phyloP scores from a whole-genome alignment of 2,329 filamentous ascomycete species.

The Akanthomyces lecanii region DNA sequence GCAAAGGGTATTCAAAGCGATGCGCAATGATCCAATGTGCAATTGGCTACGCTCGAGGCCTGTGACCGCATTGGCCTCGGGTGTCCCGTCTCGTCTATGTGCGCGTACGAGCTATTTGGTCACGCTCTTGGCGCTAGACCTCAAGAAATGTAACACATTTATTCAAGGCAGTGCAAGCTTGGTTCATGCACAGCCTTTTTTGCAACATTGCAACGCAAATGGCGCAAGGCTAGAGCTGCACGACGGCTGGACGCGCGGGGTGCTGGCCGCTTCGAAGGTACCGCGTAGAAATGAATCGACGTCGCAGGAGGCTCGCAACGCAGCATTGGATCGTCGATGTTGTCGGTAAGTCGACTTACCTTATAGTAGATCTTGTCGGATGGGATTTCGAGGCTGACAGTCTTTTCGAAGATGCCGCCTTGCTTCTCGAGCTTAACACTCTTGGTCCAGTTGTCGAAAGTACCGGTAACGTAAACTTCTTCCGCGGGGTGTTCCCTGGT shows the following conservation, averaged over 20 bases:
- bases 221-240: neutral
- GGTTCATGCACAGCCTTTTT: neutral
- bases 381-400: constrained; percentile 64
- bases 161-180: neutral
- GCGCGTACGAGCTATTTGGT: neutral
- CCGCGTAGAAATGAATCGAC: neutral
- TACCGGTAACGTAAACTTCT: constrained; percentile 92
- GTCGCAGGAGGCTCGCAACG: neutral
- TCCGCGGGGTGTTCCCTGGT: constrained; percentile 75
- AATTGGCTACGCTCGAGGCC: neutral
- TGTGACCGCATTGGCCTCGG: neutral
- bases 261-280: neutral
- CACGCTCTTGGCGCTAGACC: neutral
- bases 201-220: neutral
- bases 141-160: neutral
- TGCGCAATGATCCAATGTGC: neutral
- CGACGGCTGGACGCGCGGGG: neutral
- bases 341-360: constrained; percentile 50
- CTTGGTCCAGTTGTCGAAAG: constrained; percentile 92
- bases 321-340: neutral
- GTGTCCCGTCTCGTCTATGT: neutral
- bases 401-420: constrained; percentile 72
- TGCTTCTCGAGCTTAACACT: constrained; percentile 77
- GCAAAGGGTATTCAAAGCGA: neutral
- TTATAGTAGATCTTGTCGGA: constrained; percentile 86